Conservation (phyloP, 805 yeast species). For the Wickerhamiella brachini region DNA sequence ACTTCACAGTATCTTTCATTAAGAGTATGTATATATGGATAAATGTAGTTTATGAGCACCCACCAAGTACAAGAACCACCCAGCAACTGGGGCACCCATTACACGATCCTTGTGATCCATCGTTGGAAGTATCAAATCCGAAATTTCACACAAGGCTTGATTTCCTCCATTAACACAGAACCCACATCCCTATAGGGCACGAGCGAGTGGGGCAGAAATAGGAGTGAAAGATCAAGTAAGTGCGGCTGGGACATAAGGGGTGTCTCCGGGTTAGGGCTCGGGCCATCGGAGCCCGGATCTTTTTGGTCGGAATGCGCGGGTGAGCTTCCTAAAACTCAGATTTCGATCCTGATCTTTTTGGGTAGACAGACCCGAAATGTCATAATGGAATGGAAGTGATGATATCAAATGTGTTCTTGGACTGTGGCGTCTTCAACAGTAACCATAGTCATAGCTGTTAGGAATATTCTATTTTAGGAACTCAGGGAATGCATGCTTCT, state of each 20-base stretch:
- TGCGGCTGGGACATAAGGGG: not conserved
- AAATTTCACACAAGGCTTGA: conserved; percentile 13
- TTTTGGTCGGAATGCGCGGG: no score
- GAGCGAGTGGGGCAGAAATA: conserved; percentile 24
- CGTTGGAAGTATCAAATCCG: conserved; percentile 18
- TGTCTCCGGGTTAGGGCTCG: not conserved
- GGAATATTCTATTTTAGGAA: not conserved
- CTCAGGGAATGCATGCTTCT: not conserved
- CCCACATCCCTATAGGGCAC: conserved; percentile 18
- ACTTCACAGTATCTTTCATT: no score
- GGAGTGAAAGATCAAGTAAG: conserved; percentile 14
- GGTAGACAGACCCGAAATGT: no score
- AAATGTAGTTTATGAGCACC: conserved; percentile 8
- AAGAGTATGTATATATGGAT: no score
- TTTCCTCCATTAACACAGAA: conserved; percentile 26
- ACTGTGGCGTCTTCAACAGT: no score
- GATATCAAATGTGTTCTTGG: no score
- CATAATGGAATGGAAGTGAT: no score
- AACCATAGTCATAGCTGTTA: no score
- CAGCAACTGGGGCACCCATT: conserved; percentile 14
- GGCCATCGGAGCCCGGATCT: not conserved
- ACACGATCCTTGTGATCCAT: conserved; percentile 14
- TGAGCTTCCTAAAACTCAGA: no score
- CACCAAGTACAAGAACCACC: conserved; percentile 6
- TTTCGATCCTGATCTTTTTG: no score